Percentiles rank a stretch among this genome's conserved stretches.
These are phyloP conservation scores for Cyamopsis tetragonoloba DNA, from an alignment of 306 rosid genomes.

Conservation along the genomic window DNA sequence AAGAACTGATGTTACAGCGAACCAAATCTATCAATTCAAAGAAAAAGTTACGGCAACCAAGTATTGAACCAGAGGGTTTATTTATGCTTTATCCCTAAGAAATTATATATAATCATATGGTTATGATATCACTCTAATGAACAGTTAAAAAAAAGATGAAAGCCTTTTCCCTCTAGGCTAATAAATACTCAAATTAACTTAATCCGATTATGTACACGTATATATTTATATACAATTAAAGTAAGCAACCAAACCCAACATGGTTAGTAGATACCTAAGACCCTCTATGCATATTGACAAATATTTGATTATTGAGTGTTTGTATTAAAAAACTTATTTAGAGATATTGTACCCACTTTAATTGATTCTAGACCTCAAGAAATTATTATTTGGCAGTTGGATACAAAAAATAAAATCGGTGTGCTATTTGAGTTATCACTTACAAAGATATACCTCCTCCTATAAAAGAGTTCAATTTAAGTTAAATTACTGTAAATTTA, in stretches of 20 bases:
- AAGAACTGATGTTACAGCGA: background rate
- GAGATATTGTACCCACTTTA: too few relatives aligned
- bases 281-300: too few relatives aligned
- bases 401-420: too few relatives aligned
- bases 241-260: too few relatives aligned
- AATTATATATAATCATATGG: background rate
- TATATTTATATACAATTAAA: background rate
- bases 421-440: too few relatives aligned
- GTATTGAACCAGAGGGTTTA: background rate
- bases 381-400: too few relatives aligned
- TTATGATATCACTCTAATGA: background rate
- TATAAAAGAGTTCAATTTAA: background rate
- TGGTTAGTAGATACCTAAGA: too few relatives aligned
- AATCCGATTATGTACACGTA: background rate
- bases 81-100: background rate
- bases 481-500: background rate
- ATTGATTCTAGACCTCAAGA: too few relatives aligned
- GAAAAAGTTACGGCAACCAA: background rate
- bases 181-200: background rate
- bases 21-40: conserved; percentile 14
- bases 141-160: background rate
- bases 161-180: background rate
- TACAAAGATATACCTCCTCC: background rate
- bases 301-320: too few relatives aligned
- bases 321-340: too few relatives aligned